phyloP scores from a whole-genome alignment of 257 asterid species.

The Handroanthus guayacan region DNA sequence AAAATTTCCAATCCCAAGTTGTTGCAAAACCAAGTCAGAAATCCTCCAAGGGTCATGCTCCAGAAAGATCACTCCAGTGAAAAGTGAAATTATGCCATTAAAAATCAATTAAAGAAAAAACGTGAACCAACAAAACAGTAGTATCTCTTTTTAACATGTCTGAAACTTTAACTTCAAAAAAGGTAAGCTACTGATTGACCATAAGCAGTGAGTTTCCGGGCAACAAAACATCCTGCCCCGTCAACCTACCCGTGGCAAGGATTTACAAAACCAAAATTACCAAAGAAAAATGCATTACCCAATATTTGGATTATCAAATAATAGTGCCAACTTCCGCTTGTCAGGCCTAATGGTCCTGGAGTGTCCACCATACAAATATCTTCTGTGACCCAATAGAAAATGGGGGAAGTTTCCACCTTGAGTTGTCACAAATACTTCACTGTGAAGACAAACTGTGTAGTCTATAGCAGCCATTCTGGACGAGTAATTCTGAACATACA shows the following conservation, averaged over 20 bases:
- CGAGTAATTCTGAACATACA: conserved; percentile 78
- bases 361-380: conserved; percentile 92
- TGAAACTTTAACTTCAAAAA: conserved; percentile 13
- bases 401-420: conserved; percentile 99
- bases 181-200: conserved; percentile 6
- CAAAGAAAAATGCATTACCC: conserved; percentile 64
- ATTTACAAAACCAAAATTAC: conserved; percentile 19
- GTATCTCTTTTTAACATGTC: neutral
- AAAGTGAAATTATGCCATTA: neutral
- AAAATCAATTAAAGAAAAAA: neutral
- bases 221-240: conserved; percentile 16
- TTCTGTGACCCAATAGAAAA: conserved; percentile 94
- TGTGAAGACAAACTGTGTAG: conserved; percentile 96
- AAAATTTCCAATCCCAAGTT: neutral
- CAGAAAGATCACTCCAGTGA: neutral
- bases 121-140: conserved; percentile 1
- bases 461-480: conserved; percentile 99
- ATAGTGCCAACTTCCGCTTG: conserved; percentile 81
- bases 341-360: conserved; percentile 93
- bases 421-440: conserved; percentile 98
- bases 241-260: neutral
- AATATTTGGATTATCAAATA: conserved; percentile 82
- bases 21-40: neutral
- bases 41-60: neutral
- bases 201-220: conserved; percentile 11